These are phyloP conservation scores for Micromonas pusilla DNA, from an alignment of 139 green algal species.

Conservation along the genomic window DNA sequence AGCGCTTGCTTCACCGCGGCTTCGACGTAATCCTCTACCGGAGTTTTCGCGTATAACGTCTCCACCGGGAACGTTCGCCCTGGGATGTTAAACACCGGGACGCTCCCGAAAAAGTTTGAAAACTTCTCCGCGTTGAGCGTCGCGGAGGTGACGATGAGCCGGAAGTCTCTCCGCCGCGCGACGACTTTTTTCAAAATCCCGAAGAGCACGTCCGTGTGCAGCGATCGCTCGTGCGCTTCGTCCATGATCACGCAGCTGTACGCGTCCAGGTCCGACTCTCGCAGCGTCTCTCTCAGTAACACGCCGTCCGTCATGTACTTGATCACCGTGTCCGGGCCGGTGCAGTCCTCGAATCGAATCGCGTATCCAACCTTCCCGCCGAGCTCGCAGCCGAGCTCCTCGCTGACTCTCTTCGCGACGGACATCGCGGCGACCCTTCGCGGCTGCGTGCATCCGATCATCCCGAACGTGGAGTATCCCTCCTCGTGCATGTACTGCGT, in stretches of 20 bases:
- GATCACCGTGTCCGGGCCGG: constrained; percentile 83
- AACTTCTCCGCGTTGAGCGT: constrained; percentile 69
- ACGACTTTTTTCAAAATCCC: constrained; percentile 78
- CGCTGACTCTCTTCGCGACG: constrained; percentile 83
- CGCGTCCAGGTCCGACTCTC: constrained; percentile 83
- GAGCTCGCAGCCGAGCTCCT: constrained; percentile 89
- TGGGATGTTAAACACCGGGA: constrained; percentile 88
- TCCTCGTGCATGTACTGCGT: constrained; percentile 96
- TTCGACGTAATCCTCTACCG: constrained; percentile 94
- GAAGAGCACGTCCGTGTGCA: constrained; percentile 95
- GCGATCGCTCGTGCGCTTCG: constrained; percentile 92
- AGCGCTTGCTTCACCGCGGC: constrained; percentile 94
- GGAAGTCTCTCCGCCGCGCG: constrained; percentile 77
- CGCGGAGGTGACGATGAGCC: constrained; percentile 92
- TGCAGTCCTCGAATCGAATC: constrained; percentile 99
- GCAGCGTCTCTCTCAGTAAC: constrained; percentile 94
- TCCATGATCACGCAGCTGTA: constrained; percentile 97
- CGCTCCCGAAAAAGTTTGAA: constrained; percentile 50
- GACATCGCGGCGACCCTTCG: constrained; percentile 91
- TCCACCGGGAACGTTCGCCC: constrained; percentile 96
- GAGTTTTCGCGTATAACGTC: constrained; percentile 79
- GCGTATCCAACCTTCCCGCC: constrained; percentile 88
- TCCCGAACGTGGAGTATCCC: constrained; percentile 80
- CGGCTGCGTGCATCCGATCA: constrained; percentile 88
- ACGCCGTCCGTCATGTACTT: constrained; percentile 99